Evolutionary conservation across 2,329 filamentous ascomycete genomes (phyloP), one percentile per base, ranked within the genome.

Genomic region (Rhexocercosporidium sp.): DNA sequence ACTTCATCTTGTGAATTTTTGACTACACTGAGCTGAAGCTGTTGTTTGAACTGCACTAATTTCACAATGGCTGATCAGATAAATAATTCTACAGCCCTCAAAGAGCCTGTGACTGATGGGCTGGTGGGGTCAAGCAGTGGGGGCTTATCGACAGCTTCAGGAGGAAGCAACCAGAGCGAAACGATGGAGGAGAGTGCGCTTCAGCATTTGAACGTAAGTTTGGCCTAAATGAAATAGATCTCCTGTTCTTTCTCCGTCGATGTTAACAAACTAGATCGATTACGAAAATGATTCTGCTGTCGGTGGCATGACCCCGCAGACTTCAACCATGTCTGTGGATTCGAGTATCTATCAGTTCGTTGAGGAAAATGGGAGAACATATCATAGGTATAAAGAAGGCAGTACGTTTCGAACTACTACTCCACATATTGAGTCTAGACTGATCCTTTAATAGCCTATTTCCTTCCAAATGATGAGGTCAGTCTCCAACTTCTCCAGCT

Each of bases 331-430:
- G 51, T 60, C 39, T 20, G 51, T 59, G 12, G 29, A 39, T 29
- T 66, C 60, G 34, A 66, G 54, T 25, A n/a, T 62, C 18, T 62
- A 63, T 37, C n/a, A 66, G 27, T 66, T 41, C 39, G 47, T 66
- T 2, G 82, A 81, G 70, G 82, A 83, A 64, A 83, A 84, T 60
- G 82, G 82, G 3, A 77, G 83, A 1, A 78, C 82, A 2, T 85
- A 84, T 64, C 83, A 85, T 57, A 75, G 76, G 3, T 79, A 75
- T 68, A 78, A 81, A 46, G 79, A 82, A 44, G 83, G 81, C 16
- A 64, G 68, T 72, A 69, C 41, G 68, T 53, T 53, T 5, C 18
- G 25, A 53, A 11, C 1, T 34, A 39, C 14, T 41, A 22, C 18
- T 18, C 7, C 6, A 14, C 3, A 41, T 53, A 37, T 12, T 5